Percentiles rank a stretch among this genome's conserved stretches.
Conservation (phyloP, 2,329 filamentous ascomycete species). For the Colletotrichum tofieldiae region DNA sequence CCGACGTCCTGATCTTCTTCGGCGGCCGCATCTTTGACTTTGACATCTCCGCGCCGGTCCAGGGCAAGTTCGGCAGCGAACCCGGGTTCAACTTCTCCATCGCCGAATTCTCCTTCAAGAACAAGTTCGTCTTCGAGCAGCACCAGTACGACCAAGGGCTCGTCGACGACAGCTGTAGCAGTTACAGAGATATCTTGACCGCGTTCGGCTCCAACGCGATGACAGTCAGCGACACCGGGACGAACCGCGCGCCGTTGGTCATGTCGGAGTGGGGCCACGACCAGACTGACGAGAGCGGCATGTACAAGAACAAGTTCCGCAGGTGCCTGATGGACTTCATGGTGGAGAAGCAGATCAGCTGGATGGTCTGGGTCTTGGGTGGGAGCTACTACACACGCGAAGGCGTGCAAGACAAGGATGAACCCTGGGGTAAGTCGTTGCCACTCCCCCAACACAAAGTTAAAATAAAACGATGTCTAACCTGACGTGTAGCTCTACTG, state of each 20-base stretch:
- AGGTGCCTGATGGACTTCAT: conserved; percentile 60
- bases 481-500: background rate
- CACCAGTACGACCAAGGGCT: conserved; percentile 53
- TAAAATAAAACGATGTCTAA: background rate
- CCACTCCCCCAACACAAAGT: accelerated
- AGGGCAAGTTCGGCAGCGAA: conserved; percentile 41
- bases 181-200: conserved; percentile 2
- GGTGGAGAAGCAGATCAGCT: conserved; percentile 49
- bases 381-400: conserved; percentile 65
- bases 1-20: conserved; percentile 64
- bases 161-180: conserved; percentile 14
- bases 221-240: background rate
- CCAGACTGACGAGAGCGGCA: conserved; percentile 20
- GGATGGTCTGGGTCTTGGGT: conserved; percentile 66
- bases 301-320: conserved; percentile 55
- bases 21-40: conserved; percentile 49
- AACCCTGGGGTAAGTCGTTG: conserved; percentile 59
- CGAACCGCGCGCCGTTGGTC: conserved; percentile 29
- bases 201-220: conserved; percentile 12
- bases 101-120: conserved; percentile 54
- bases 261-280: conserved; percentile 39
- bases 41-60: conserved; percentile 50
- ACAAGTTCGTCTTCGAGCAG: conserved; percentile 61
- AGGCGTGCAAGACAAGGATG: conserved; percentile 63
- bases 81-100: conserved; percentile 48